These are phyloP conservation scores for Plasmodium fragile DNA, from an alignment of 169 alveolate species.

Conservation along the genomic window DNA sequence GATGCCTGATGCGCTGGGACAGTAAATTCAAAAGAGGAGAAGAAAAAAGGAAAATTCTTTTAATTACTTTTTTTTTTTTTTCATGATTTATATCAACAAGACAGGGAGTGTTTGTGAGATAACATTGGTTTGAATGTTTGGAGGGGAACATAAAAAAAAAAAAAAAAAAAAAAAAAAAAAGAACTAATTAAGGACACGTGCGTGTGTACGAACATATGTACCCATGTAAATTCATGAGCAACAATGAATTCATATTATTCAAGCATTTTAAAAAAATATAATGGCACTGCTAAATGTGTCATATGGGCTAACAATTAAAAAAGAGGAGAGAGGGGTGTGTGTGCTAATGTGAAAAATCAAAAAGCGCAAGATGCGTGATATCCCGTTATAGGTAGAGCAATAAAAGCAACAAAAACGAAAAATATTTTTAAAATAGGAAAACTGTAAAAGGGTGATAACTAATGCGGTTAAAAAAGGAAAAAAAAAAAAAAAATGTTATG, in stretches of 20 bases:
- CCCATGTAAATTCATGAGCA: not conserved
- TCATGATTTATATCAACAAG: not conserved
- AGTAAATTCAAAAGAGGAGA: not conserved
- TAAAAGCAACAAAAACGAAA: constrained; percentile 8
- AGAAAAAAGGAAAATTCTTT: not conserved
- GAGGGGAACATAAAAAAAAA: not conserved
- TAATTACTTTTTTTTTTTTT: constrained; percentile 9
- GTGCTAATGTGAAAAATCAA: not conserved
- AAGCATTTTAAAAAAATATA: not conserved
- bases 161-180: constrained; percentile 7
- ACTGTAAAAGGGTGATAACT: not conserved
- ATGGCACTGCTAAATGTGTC: not conserved
- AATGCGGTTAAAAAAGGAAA: not conserved
- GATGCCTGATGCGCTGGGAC: not conserved
- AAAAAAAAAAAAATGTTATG: not conserved
- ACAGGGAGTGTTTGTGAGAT: not conserved
- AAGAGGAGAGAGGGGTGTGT: not conserved
- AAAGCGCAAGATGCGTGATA: not conserved
- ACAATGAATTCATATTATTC: not conserved
- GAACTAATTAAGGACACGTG: not conserved
- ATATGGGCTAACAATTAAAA: not conserved
- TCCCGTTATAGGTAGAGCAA: not conserved
- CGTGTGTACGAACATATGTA: not conserved
- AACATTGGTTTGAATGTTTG: constrained; percentile 7
- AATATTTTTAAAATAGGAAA: not conserved